Conservation (phyloP, 768 basidiomycete genomes). For the Coprinellus micaceus region DNA sequence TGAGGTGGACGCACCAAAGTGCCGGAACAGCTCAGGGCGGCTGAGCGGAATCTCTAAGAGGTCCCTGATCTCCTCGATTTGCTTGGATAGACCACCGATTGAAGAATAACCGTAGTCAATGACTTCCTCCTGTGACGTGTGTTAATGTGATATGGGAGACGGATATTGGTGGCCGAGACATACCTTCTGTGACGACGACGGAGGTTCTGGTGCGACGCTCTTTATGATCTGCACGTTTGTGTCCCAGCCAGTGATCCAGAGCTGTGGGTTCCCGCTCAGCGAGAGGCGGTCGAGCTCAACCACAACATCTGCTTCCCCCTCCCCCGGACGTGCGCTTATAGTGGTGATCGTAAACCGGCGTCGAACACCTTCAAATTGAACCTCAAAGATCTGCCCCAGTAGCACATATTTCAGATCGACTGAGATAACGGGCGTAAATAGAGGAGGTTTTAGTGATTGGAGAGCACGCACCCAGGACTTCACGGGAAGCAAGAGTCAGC, state of each 20-base stretch:
- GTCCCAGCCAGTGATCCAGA: constrained; percentile 48
- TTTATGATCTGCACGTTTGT: background rate
- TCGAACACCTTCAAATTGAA: constrained; percentile 56
- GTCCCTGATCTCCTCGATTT: constrained; percentile 72
- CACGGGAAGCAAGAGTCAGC: constrained; percentile 63
- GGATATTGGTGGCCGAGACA: background rate
- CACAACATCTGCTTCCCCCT: constrained; percentile 31
- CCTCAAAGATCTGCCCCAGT: constrained; percentile 54
- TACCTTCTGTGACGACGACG: background rate
- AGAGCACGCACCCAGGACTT: constrained; percentile 57
- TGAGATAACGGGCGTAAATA: constrained; percentile 25
- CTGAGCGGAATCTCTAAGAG: constrained; percentile 33
- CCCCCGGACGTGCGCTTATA: constrained; percentile 29
- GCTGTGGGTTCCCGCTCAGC: constrained; percentile 32
- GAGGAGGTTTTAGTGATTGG: constrained; percentile 10
- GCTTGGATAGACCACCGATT: constrained; percentile 85
- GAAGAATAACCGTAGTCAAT: constrained; percentile 59
- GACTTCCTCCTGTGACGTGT: background rate
- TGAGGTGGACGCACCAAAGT: constrained; percentile 25
- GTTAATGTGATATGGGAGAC: background rate
- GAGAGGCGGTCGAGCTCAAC: constrained; percentile 42
- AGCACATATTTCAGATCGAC: constrained; percentile 74
- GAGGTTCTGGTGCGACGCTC: background rate
- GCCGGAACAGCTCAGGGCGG: constrained; percentile 29
- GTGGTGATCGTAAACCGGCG: constrained; percentile 57